These are phyloP conservation scores for Vanilla planifolia DNA, from an alignment of 106 monocot species.

Conservation along the genomic window DNA sequence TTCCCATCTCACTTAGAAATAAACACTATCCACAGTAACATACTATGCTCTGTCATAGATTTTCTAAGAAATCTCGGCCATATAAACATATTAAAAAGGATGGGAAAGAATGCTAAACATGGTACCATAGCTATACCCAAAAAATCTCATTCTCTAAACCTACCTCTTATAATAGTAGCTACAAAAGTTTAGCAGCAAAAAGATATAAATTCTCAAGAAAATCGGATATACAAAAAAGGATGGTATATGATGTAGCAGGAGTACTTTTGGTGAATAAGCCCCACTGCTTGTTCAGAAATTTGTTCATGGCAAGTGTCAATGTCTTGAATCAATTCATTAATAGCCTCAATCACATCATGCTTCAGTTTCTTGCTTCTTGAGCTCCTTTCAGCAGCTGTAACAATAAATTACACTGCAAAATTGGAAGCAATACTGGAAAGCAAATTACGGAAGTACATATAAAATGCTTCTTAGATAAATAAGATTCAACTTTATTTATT, in stretches of 20 bases:
- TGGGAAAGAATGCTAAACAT: background rate
- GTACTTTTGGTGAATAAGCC: constrained; percentile 98
- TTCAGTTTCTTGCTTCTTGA: constrained; percentile 65
- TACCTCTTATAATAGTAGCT: background rate
- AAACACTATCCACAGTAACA: too few species aligned
- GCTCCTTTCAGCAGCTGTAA: constrained; percentile 64
- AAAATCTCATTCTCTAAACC: background rate
- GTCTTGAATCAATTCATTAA: constrained; percentile 86
- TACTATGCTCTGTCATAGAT: too few species aligned
- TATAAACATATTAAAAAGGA: background rate
- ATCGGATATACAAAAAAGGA: background rate
- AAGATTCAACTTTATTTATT: too few species aligned
- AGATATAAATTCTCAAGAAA: too few species aligned
- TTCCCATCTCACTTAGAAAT: background rate
- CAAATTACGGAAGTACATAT: too few species aligned
- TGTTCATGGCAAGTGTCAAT: constrained; percentile 88
- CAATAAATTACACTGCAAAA: constrained; percentile 17
- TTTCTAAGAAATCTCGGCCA: background rate
- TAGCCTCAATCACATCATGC: constrained; percentile 86
- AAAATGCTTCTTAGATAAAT: too few species aligned
- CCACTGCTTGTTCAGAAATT: constrained; percentile 96
- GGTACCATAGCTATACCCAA: background rate
- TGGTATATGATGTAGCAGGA: constrained; percentile 4
- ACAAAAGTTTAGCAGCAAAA: too few species aligned
- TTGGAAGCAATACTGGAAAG: background rate